phyloP scores from a whole-genome alignment of 805 yeast species.

The Saturnispora gosingensis region DNA sequence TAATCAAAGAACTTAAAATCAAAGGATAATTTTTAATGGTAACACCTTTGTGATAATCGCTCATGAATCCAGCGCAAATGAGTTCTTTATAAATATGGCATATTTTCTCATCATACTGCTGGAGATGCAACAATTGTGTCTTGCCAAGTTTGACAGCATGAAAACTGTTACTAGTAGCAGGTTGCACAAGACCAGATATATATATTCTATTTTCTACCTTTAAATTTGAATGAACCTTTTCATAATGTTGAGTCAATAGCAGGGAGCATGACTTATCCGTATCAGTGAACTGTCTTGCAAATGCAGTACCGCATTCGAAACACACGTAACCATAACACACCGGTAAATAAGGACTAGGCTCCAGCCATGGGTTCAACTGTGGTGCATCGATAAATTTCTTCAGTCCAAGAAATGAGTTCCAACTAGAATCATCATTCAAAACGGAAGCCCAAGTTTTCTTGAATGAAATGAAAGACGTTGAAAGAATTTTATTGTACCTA shows the following conservation, averaged over 20 bases:
- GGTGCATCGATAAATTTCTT: neutral
- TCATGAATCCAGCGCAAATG: neutral
- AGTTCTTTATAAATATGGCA: neutral
- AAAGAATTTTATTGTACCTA: neutral
- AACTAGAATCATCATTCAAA: conserved; percentile 1
- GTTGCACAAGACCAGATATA: neutral
- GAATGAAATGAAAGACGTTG: conserved; percentile 1
- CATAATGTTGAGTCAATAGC: conserved; percentile 2
- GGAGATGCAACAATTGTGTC: neutral
- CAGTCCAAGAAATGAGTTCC: neutral
- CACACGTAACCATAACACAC: neutral
- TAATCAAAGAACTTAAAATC: neutral
- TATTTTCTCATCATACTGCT: neutral
- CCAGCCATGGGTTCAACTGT: neutral
- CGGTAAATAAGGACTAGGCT: conserved; percentile 5
- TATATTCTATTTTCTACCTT: neutral
- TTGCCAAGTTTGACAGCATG: conserved; percentile 4
- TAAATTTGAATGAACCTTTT: neutral
- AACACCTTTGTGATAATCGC: neutral
- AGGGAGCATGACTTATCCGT: neutral
- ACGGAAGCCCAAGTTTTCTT: conserved; percentile 5
- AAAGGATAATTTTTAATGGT: neutral
- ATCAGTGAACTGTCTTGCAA: neutral
- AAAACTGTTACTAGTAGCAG: neutral
- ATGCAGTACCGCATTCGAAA: conserved; percentile 2